These are phyloP conservation scores for Nakazawaea wickerhamii DNA, from an alignment of 805 yeast species.

Conservation along the genomic window DNA sequence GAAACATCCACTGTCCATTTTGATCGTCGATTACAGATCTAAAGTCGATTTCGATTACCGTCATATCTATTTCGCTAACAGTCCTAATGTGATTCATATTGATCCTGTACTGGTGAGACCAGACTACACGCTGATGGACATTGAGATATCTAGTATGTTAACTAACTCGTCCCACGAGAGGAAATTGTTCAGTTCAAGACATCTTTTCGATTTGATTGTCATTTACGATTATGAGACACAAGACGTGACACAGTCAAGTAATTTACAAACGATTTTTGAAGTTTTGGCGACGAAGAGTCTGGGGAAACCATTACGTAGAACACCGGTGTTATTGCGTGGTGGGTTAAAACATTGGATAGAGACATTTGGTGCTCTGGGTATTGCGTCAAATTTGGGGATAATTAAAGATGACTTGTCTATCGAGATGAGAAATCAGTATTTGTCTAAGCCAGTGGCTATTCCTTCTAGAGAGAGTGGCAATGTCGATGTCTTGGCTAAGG, in stretches of 20 bases:
- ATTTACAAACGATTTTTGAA: neutral
- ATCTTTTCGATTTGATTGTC: conserved; percentile 56
- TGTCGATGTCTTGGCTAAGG: neutral
- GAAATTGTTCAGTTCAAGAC: conserved; percentile 45
- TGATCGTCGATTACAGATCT: conserved; percentile 72
- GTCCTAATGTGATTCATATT: conserved; percentile 53
- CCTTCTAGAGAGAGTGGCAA: conserved; percentile 1
- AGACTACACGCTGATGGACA: conserved; percentile 52
- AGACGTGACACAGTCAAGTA: conserved; percentile 15
- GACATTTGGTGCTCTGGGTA: conserved; percentile 32
- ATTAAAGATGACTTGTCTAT: conserved; percentile 9
- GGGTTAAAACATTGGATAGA: conserved; percentile 73
- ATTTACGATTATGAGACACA: conserved; percentile 51
- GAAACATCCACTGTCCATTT: conserved; percentile 28
- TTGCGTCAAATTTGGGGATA: conserved; percentile 13
- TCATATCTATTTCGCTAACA: conserved; percentile 50
- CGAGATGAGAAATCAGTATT: conserved; percentile 1
- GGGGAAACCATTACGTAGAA: conserved; percentile 26
- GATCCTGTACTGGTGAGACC: conserved; percentile 62
- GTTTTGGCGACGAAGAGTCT: neutral
- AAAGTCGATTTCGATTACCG: conserved; percentile 51
- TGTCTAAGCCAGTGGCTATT: conserved; percentile 4
- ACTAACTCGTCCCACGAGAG: conserved; percentile 55
- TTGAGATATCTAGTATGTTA: conserved; percentile 56
- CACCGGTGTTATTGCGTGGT: conserved; percentile 44